Base-by-base conservation (phyloP, 2,329 filamentous ascomycete genomes). In the Xylariaceae sp. region DNA sequence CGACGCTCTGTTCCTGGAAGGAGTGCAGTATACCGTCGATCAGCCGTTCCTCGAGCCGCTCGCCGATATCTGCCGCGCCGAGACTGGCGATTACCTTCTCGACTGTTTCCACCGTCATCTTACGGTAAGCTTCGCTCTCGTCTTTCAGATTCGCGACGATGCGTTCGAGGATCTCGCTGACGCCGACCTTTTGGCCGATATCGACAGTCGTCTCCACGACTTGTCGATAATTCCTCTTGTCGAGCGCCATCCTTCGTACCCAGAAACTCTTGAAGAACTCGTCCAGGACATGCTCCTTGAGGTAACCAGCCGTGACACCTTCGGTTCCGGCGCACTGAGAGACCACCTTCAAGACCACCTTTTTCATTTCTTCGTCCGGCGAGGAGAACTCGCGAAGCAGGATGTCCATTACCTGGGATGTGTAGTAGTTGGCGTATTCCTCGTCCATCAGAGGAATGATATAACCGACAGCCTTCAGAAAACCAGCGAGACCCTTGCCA, bases 181-280 rank as follows among this genome's bases (percentile, higher is more conserved):
- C 89, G 29, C 92, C 92, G n/a, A 97, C 90, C 65, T 98, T 98
- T 61, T 97, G 88, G 38, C 88, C 89, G 34, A 98, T 79, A 55
- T 98, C 92, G 11, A 97, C 90, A 0, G 92, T 98, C 0, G 92
- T 98, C 62, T 98, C 92, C 6, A 98, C 92, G 5, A 98, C 92
- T 60, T 97, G 90, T 53, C 90, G 80, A 62, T 97, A 98, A 68
- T 97, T 98, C 50, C 92, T 83, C 69, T 95, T 94, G 63, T 98
- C 92, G 40, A 98, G 69, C 6, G 92, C 92, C 88, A 98, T 97
- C 40, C 92, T 77, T 47, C 92, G 76, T 28, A 97, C 89, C 92
- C 92, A 98, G 68, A 98, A 98, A 59, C 85, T 89, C 70, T 96
- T 96, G 72, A 98, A 98, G 60, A 98, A 98, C 45, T 97, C 92